Base-by-base conservation (phyloP, 179 eudicot genomes). In the Heliamphora pulchella region DNA sequence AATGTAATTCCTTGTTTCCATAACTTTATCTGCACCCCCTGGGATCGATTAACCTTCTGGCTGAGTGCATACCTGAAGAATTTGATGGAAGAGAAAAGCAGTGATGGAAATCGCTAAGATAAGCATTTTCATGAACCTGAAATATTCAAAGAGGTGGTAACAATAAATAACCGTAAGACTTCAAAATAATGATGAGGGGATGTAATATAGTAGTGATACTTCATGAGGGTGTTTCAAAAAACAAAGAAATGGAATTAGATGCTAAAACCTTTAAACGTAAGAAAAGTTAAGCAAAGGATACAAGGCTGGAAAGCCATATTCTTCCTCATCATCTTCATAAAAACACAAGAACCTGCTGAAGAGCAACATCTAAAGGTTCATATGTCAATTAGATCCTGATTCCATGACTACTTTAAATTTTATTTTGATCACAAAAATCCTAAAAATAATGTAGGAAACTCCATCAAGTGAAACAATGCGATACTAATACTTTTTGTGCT, bases 61-160 rank as follows among this genome's bases (percentile, higher is more conserved):
- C 48, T 54, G 46, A 46, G 11, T 54, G 61, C 91, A 79, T 81
- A 96, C 94, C 97, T 81, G 99, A 92, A 17, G 89, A 85, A 84
- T 94, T 96, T 79, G 96, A 87, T 65, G 94, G 89, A 82, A 93
- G 76, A 59, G 93, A 90, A 83, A 88, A 96, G 85, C 99, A 96
- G 83, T 96, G 99, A 87, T 96, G 99, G 85, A 90, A 92, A 51
- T 96, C 99, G 76, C 98, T 96, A 41, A 89, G 75, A 84, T 96
- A 96, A 82, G 99, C 97, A 88, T 96, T 96, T 90, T 96, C 99
- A 89, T 96, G 99, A 86, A 96, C 91, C 98, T 94, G 91, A 86
- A 91, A 88, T 61, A 81, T 62, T 72, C 62, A 18, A 68, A 64
- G 18, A 70, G 66, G n/a, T 46, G n/a, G 57, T 62, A 57, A 39